These are phyloP conservation scores for Heliamphora ciliata DNA, from an alignment of 179 eudicot species.

Conservation along the genomic window DNA sequence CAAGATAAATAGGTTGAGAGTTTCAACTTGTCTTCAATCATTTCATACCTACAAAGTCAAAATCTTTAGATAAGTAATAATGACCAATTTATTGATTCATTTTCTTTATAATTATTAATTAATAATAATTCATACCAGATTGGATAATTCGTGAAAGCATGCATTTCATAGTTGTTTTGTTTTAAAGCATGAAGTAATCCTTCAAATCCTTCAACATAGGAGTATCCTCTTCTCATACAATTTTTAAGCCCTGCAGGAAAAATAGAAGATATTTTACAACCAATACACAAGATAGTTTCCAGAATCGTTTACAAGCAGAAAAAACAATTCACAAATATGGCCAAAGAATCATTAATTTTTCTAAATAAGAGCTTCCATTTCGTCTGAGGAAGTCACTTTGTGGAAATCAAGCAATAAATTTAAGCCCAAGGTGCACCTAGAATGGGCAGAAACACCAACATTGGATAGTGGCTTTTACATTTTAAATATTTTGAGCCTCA, in stretches of 20 bases:
- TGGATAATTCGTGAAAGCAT: slow-evolving; percentile 88
- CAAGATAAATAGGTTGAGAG: slow-evolving; percentile 78
- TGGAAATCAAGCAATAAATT: background rate
- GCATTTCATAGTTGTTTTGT: slow-evolving; percentile 74
- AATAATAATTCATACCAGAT: slow-evolving; percentile 41
- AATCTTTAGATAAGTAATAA: background rate
- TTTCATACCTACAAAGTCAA: slow-evolving; percentile 51
- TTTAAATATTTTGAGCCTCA: background rate
- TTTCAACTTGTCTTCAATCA: slow-evolving; percentile 85
- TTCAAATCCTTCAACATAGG: slow-evolving; percentile 67
- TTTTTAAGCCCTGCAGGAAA: slow-evolving; percentile 61
- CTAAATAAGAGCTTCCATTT: background rate
- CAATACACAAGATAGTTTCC: slow-evolving; percentile 7
- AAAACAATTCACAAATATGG: background rate
- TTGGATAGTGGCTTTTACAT: background rate
- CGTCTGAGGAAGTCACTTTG: background rate
- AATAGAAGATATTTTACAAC: background rate
- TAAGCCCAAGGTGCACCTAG: background rate
- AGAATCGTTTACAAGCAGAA: background rate
- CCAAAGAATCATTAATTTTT: background rate
- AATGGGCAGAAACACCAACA: background rate
- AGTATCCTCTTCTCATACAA: slow-evolving; percentile 65
- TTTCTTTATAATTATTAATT: background rate
- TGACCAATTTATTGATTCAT: background rate
- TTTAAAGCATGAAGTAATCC: slow-evolving; percentile 51